Base-by-base conservation (phyloP, 1,139 yeast genomes). In the Scheffersomyces titani region DNA sequence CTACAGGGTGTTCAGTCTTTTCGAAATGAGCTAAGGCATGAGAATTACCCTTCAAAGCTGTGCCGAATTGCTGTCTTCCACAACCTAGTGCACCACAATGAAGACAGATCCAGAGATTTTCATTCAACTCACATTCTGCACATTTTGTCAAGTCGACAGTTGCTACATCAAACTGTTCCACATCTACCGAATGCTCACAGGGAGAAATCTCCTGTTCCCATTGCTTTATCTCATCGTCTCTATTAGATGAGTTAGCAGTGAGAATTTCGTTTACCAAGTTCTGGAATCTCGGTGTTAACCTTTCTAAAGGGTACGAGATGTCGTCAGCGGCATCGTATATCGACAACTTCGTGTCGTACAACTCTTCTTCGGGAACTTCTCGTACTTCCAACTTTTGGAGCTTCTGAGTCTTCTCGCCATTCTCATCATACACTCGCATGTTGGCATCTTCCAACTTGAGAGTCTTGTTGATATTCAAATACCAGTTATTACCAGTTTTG, bases 11-110 rank as follows among this genome's bases (percentile, higher is more conserved):
- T 1, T 77, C 70, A 2, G 85, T 74, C 6, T 52, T 24, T 53
- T 78, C 81, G 65, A 71, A 89, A 73, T 96, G 99, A 0, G 72
- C 71, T 62, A 94, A 75, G 0, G 97, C 98, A 71, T 94, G 99
- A 0, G 97, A 88, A 66, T 93, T 87, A 4, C 99, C 99, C 24
- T 90, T 87, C 40, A 92, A 85, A n/a, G 92, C 88, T 16, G 81
- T 76, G 44, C 98, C 99, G 67, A 90, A 91, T 71, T 94, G 99
- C 46, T 87, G 87, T 62, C 99, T 81, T 56, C 97, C 97, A 74
- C 98, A 93, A 0, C 97, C 98, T 46, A 91, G 78, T 59, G 86
- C 84, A 0, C 98, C 98, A 76, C 98, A 93, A 21, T 90, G 86
- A 49, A 93, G 76, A 72, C 98, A 93, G 6, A 92, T 88, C 98